Evolutionary conservation across 768 basidiomycete genomes (phyloP).

Genomic region (Vishniacozyma victoriae): DNA sequence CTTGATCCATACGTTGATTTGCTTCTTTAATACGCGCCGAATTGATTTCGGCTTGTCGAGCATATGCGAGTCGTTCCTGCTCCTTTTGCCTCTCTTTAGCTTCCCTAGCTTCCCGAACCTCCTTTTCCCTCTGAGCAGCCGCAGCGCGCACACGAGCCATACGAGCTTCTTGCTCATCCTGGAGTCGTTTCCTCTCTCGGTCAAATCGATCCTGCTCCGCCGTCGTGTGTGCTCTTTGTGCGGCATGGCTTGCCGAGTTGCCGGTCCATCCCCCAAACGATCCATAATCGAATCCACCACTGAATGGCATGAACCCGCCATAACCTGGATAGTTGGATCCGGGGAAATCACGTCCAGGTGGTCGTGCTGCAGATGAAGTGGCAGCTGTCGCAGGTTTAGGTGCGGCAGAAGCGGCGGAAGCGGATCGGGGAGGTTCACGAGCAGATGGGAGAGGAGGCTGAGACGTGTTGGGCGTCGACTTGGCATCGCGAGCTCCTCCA

Average conservation of each 20-base stretch:
- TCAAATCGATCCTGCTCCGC: too few relatives aligned
- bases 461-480: too few relatives aligned
- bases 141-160: conserved; percentile 1
- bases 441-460: too few relatives aligned
- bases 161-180: conserved; percentile 3
- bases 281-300: too few relatives aligned
- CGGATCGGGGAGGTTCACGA: too few relatives aligned
- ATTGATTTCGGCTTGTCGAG: conserved; percentile 4
- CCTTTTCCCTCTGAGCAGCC: conserved; percentile 7
- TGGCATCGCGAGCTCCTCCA: too few relatives aligned
- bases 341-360: neutral
- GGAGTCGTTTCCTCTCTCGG: too few relatives aligned
- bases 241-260: too few relatives aligned
- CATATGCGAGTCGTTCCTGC: too few relatives aligned
- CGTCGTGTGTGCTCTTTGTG: too few relatives aligned
- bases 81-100: conserved; percentile 6
- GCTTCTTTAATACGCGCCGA: conserved; percentile 25
- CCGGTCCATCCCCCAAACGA: too few relatives aligned
- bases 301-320: too few relatives aligned
- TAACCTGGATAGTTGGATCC: neutral
- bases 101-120: neutral
- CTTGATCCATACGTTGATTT: conserved; percentile 16
- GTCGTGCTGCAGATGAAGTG: neutral
- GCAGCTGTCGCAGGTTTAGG: neutral
- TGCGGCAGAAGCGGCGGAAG: neutral